Evolutionary conservation across 1,284 basidiomycete genomes (phyloP), one percentile per base, ranked within the genome.

Genomic region (Ceratobasidium sp.): DNA sequence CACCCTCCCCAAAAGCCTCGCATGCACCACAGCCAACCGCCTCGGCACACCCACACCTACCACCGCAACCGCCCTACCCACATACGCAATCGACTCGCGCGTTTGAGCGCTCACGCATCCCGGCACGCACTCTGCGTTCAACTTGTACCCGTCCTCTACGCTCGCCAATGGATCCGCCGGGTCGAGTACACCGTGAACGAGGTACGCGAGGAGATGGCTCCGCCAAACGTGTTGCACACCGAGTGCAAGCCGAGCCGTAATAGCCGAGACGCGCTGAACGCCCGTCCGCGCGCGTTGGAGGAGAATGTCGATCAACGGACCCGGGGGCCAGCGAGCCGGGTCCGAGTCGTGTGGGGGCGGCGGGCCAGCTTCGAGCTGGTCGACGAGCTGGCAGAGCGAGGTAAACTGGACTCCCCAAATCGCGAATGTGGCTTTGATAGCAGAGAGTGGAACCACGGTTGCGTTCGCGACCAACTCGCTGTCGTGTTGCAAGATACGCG

Each of bases 51-150:
- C 91, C 56, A 88, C 84, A 79, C 90, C 91, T 24, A 96, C 89
- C 0, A 92, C 95, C 2, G 90, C 90, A 39, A 96, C 89, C 2
- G 95, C 95, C 39, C 94, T 87, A 0, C 95, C 95, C 43, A 96
- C 88, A 80, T 96, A 96, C 1, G 89, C 83, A 73, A 97, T 94
- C 7, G 93, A 94, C 74, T 94, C 92, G 74, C 87, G 87, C 5
- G 92, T 89, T 61, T 89, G 87, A 1, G 82, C 78, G 0, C 91
- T 90, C 24, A 96, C 85, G 74, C 91, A 92, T 0, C 88, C 86
- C 0, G 95, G 95, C 61, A 94, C 85, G 1, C 92, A 85, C 0
- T 89, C 89, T 0, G 88, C 85, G 68, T 90, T 81, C n/a, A 85
- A 81, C 7, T 64, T 64, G 78, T 84, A 84, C 8, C 80, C 76